Evolutionary conservation across 2,329 filamentous ascomycete genomes (phyloP).

Genomic region (Exophiala phaeomuriformis): DNA sequence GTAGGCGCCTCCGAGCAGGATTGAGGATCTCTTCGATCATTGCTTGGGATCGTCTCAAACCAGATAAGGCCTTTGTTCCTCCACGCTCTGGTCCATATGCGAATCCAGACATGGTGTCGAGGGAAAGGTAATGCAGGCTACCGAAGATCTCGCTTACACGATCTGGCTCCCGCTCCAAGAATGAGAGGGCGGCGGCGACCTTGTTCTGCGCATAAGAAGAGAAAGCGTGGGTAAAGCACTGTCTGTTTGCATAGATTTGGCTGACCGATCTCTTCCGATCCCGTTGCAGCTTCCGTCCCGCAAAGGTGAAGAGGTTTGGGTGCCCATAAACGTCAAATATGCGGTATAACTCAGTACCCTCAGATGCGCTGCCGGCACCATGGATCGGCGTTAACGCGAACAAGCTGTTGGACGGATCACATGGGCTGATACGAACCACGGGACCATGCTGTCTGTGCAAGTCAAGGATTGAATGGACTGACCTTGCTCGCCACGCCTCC

Average conservation of each 20-base stretch:
- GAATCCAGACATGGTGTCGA: slow-evolving; percentile 49
- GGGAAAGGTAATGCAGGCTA: slow-evolving; percentile 47
- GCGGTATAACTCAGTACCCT: slow-evolving; percentile 46
- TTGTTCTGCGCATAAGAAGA: slow-evolving; percentile 37
- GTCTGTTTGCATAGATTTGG: slow-evolving; percentile 48
- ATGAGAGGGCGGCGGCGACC: slow-evolving; percentile 35
- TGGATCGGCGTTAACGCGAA: slow-evolving; percentile 48
- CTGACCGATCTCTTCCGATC: slow-evolving; percentile 44
- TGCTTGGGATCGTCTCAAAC: slow-evolving; percentile 33
- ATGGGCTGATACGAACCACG: slow-evolving; percentile 43
- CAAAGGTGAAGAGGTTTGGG: slow-evolving; percentile 48
- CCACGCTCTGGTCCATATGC: slow-evolving; percentile 42
- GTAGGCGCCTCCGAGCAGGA: slow-evolving; percentile 39
- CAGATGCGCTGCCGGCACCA: slow-evolving; percentile 47
- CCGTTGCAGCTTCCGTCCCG: slow-evolving; percentile 38
- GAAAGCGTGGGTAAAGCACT: slow-evolving; percentile 34
- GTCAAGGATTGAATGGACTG: slow-evolving; percentile 25
- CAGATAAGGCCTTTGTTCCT: slow-evolving; percentile 39
- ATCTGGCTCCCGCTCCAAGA: slow-evolving; percentile 35
- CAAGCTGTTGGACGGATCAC: slow-evolving; percentile 41
- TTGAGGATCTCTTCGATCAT: slow-evolving; percentile 46
- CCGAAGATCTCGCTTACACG: slow-evolving; percentile 41
- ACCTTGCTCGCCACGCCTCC: slow-evolving; percentile 21
- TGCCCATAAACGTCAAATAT: slow-evolving; percentile 45
- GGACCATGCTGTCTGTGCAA: slow-evolving; percentile 44